Percentiles rank a stretch among this genome's conserved stretches.
Evolutionary conservation across 352 stramenopile genomes (phyloP).

Genomic region (Globisporangium lucens): DNA sequence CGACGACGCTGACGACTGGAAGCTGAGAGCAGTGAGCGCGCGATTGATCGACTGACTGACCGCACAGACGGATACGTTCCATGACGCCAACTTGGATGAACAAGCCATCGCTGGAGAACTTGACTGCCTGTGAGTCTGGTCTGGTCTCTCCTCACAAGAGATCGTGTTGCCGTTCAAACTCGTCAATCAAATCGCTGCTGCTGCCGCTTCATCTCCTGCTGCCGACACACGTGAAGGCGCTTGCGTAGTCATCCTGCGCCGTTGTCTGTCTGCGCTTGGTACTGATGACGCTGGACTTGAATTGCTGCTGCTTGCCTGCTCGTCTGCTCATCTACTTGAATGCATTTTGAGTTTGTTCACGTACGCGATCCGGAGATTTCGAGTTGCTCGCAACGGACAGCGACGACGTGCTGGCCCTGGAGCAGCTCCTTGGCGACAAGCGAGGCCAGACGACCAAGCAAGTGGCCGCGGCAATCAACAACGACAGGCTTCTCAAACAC

Average conservation of each 20-base stretch:
- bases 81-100: background rate
- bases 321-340: background rate
- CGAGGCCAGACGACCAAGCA: slow-evolving; percentile 97
- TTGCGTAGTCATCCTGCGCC: background rate
- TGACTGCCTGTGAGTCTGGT: background rate
- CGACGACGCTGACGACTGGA: background rate
- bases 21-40: background rate
- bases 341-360: slow-evolving; percentile 20
- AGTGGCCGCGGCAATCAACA: slow-evolving; percentile 98
- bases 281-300: background rate
- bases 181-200: slow-evolving; percentile 3
- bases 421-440: slow-evolving; percentile 99
- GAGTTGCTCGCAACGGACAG: slow-evolving; percentile 98
- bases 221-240: background rate
- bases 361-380: slow-evolving; percentile 97
- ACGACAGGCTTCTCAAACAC: slow-evolving; percentile 96
- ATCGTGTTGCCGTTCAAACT: background rate
- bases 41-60: background rate
- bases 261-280: background rate
- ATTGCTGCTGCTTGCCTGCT: background rate
- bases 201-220: slow-evolving; percentile 6
- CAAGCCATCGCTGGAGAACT: slow-evolving; percentile 3
- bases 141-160: slow-evolving; percentile 13
- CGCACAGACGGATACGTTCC: background rate
- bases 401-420: slow-evolving; percentile 97